Conservation (phyloP, 73 alveolate genomes). For the Paramecium octaurelia region DNA sequence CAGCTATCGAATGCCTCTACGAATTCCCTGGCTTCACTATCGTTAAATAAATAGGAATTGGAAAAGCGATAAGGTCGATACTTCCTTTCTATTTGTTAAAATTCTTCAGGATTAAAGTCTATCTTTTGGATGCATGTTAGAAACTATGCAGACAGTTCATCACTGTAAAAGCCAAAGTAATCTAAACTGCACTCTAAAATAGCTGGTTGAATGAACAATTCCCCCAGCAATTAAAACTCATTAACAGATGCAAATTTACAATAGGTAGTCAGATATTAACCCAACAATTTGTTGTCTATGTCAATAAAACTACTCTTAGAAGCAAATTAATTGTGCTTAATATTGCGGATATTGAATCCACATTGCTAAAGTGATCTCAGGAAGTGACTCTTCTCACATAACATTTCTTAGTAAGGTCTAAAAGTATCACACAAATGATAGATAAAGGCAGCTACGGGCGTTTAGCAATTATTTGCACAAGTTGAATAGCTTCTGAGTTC, state of each 20-base stretch:
- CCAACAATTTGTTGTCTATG: background rate
- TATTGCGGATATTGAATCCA: background rate
- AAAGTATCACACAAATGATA: background rate
- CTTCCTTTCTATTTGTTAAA: background rate
- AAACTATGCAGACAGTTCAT: background rate
- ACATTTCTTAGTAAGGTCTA: background rate
- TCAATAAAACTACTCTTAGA: background rate
- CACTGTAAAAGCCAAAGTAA: slow-evolving; percentile 33
- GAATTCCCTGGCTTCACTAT: background rate
- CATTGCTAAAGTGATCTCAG: background rate
- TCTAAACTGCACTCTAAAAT: background rate
- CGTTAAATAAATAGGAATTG: background rate
- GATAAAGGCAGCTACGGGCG: slow-evolving; percentile 40
- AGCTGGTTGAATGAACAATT: background rate
- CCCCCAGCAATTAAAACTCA: background rate
- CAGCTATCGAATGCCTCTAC: background rate
- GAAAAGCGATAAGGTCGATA: background rate
- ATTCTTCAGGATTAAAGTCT: background rate
- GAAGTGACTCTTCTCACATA: background rate
- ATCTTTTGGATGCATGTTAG: background rate
- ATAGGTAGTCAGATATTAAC: background rate
- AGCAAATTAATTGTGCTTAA: background rate
- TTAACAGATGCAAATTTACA: background rate
- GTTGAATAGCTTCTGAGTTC: background rate
- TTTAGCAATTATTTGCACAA: slow-evolving; percentile 32